Base-by-base conservation (phyloP, 2,329 filamentous ascomycete species). In the Epichloe gansuensis region DNA sequence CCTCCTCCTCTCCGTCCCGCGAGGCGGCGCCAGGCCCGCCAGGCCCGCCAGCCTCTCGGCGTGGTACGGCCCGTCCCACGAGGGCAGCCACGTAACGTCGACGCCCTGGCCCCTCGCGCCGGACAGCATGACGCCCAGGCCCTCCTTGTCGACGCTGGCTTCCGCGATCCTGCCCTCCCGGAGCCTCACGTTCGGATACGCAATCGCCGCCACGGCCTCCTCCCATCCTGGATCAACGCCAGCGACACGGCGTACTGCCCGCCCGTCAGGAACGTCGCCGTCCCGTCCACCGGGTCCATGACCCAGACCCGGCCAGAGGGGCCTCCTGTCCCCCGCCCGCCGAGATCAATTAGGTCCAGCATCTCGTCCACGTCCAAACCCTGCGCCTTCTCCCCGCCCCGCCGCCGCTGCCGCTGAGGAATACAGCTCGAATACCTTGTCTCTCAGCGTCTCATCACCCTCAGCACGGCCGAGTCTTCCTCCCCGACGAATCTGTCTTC, bases 281-380 rank as follows among this genome's bases (percentile, higher is more conserved):
- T 85, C 34, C 81, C 81, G 58, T 85, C 81, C 7, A 85, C 76
- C 0, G 81, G 81, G 60, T 85, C 81, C 62, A 85, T 74, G 34
- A 81, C 74, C 81, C 81, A 85, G 50, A 78, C 72, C 1, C 75
- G 67, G 0, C 72, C 67, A 3, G 65, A 52, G 9, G 50, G 52
- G 2, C 73, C 55, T 58, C 68, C 55, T 9, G 63, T 57, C 1
- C 72, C 73, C 2, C 67, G 61, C 0, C 71, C 75, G 2, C 81
- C 81, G 12, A 76, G 65, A 61, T 84, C 80, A 60, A 85, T 82
- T n/a, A 77, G 59, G n/a, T 75, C 66, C 12, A 84, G 71, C 73
- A 84, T 78, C 52, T 82, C 75, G 5, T 78, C 73, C 51, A 69
- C 70, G 76, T 57, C 23, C 53, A 52, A 12, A n/a, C 21, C 9